A percentile compares a stretch with the other conserved stretches of the same genome.
phyloP scores from a whole-genome alignment of 208 protist genomes.

The Leishmania gerbilli region DNA sequence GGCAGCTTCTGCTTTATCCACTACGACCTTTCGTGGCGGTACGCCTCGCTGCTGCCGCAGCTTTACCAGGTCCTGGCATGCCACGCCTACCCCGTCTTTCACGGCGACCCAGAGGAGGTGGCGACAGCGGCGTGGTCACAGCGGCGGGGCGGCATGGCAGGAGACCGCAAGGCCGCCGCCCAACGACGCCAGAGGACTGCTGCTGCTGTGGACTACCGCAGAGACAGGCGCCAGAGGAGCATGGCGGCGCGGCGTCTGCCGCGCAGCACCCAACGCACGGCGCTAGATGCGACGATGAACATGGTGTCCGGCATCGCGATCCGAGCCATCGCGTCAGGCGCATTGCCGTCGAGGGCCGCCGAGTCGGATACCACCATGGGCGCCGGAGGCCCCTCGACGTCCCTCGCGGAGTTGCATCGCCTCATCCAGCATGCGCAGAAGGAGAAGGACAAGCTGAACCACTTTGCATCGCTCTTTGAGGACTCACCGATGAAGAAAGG shows the following conservation, averaged over 20 bases:
- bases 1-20: constrained; percentile 76
- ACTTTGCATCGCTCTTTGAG: constrained; percentile 71
- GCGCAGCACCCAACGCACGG: constrained; percentile 27
- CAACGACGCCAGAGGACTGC: constrained; percentile 3
- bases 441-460: constrained; percentile 61
- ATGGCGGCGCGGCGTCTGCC: constrained; percentile 11
- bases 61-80: constrained; percentile 68
- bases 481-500: constrained; percentile 73
- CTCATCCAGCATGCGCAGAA: constrained; percentile 25
- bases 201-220: constrained; percentile 5
- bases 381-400: neutral
- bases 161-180: neutral
- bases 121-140: constrained; percentile 5
- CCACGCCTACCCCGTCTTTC: constrained; percentile 31
- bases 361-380: constrained; percentile 1
- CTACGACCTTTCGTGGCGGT: constrained; percentile 88
- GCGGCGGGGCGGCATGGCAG: neutral
- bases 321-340: constrained; percentile 17
- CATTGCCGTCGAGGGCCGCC: neutral
- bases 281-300: constrained; percentile 34
- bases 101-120: constrained; percentile 2
- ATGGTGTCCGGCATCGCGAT: constrained; percentile 38
- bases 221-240: constrained; percentile 1
- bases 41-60: constrained; percentile 61
- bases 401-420: neutral